Percentiles rank a stretch among this genome's conserved stretches.
Conservation (phyloP, 257 asterid species). For the Ilex asprella region DNA sequence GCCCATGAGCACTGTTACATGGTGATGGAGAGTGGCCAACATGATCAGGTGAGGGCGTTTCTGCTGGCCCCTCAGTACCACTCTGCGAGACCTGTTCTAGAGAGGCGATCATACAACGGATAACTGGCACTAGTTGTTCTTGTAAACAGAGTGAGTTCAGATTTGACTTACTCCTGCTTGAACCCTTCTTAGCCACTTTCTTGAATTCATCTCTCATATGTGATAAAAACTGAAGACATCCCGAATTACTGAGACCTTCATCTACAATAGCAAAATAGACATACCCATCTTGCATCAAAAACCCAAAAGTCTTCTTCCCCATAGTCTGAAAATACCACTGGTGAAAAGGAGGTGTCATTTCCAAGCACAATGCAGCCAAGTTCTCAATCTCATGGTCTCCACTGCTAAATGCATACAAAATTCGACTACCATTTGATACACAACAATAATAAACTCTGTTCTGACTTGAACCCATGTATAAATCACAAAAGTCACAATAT, state of each 20-base stretch:
- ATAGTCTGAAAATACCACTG: slow-evolving; percentile 63
- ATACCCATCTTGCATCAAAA: slow-evolving; percentile 42
- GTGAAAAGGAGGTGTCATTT: slow-evolving; percentile 61
- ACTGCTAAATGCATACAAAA: slow-evolving; percentile 36
- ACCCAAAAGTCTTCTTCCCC: slow-evolving; percentile 42
- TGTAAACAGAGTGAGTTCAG: slow-evolving; percentile 34
- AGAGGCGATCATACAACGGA: slow-evolving; percentile 31
- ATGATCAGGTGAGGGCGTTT: slow-evolving; percentile 6
- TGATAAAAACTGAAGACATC: slow-evolving; percentile 37
- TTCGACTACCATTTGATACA: slow-evolving; percentile 47
- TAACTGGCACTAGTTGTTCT: slow-evolving; percentile 44
- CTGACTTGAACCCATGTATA: slow-evolving; percentile 27
- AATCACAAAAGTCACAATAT: slow-evolving; percentile 1
- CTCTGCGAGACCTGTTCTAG: slow-evolving; percentile 27
- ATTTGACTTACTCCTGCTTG: slow-evolving; percentile 26
- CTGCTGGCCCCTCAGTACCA: slow-evolving; percentile 20
- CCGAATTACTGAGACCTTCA: slow-evolving; percentile 29
- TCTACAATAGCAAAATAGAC: slow-evolving; percentile 58
- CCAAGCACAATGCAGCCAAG: slow-evolving; percentile 59
- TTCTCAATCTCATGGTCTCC: slow-evolving; percentile 47
- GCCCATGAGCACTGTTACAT: slow-evolving; percentile 16
- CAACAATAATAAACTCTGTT: slow-evolving; percentile 52
- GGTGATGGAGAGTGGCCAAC: slow-evolving; percentile 28
- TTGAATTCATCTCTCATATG: slow-evolving; percentile 52
- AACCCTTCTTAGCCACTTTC: slow-evolving; percentile 27